A percentile compares a stretch with the other conserved stretches of the same genome.
Conservation (phyloP, 2,329 filamentous ascomycete species). For the Fusarium clavum region DNA sequence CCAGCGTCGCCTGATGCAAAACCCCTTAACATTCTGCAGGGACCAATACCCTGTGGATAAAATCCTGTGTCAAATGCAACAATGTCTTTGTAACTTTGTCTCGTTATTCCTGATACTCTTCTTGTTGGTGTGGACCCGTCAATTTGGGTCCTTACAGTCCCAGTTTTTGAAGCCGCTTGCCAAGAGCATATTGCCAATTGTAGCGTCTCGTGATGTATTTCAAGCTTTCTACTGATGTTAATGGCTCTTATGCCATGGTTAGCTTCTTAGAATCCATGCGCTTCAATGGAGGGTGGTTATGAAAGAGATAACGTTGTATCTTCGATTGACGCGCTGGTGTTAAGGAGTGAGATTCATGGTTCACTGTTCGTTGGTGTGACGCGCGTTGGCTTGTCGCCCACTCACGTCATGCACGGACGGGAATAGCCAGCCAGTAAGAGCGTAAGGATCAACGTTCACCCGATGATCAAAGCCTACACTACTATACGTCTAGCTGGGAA, state of each 20-base stretch:
- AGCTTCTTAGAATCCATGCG: not conserved
- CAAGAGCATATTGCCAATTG: no score
- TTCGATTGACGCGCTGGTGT: not conserved
- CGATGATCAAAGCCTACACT: no score
- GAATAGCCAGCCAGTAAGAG: no score
- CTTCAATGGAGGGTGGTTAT: not conserved
- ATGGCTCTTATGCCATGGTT: rapidly evolving
- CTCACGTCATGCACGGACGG: no score
- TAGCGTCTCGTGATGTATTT: not conserved
- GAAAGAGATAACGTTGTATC: not conserved
- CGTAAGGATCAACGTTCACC: no score
- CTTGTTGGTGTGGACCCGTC: not conserved
- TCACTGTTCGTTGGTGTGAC: not conserved
- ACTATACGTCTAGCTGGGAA: no score
- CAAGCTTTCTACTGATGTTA: rapidly evolving
- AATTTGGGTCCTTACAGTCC: not conserved
- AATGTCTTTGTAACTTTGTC: not conserved
- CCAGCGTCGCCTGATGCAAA: not conserved
- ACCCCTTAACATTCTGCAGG: not conserved
- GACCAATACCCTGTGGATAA: not conserved
- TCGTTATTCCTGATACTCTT: not conserved
- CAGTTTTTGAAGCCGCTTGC: not conserved
- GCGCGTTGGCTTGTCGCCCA: no score
- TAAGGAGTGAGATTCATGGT: no score
- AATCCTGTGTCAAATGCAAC: not conserved